Conservation (phyloP, 331 rosid genomes). For the Cucumis variabilis region DNA sequence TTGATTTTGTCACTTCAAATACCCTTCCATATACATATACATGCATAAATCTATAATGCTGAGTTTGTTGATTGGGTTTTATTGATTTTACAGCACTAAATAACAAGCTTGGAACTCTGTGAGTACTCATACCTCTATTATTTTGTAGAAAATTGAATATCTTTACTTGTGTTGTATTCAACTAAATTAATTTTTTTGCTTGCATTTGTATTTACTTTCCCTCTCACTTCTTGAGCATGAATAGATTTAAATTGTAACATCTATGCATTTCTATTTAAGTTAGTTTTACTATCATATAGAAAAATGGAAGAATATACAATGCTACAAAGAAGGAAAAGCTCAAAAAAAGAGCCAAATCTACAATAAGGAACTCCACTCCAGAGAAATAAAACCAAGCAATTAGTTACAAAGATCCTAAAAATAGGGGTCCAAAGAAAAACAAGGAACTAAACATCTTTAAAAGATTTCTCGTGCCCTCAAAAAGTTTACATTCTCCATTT, state of each 20-base stretch:
- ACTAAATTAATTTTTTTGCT: not conserved
- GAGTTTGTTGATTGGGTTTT: slow-evolving; percentile 44
- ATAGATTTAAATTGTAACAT: no score
- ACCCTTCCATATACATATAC: not conserved
- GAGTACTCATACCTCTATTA: slow-evolving; percentile 50
- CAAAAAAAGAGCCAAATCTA: not conserved
- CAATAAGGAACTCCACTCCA: not conserved
- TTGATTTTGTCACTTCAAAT: not conserved
- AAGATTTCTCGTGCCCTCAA: not conserved
- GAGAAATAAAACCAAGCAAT: not conserved
- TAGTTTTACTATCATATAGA: not conserved
- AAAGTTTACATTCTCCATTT: no score
- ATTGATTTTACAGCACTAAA: slow-evolving; percentile 74
- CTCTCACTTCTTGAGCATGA: slow-evolving; percentile 1
- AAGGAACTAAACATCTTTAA: not conserved
- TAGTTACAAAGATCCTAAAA: not conserved
- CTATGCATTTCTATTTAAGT: not conserved
- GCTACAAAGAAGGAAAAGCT: not conserved
- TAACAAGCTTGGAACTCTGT: slow-evolving; percentile 92
- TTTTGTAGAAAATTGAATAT: slow-evolving; percentile 3
- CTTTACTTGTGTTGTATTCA: not conserved
- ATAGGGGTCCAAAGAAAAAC: not conserved
- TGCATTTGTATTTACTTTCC: slow-evolving; percentile 20
- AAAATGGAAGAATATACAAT: not conserved
- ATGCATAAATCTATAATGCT: not conserved